Conservation (phyloP, 306 rosid genomes). For the Casuarina glauca region DNA sequence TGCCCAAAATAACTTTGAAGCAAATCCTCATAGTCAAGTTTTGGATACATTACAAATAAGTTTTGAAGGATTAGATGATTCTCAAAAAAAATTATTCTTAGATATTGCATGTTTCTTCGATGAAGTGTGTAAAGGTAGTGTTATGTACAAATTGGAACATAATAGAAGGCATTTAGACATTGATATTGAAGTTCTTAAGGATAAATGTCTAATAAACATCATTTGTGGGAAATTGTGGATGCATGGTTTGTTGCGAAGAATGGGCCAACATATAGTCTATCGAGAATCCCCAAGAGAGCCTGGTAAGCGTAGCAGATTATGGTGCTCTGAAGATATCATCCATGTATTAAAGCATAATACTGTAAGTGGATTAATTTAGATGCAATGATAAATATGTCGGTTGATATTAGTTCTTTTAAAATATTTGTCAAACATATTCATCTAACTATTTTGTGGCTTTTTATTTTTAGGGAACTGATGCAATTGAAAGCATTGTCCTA, state of each 20-base stretch:
- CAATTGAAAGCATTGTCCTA: neutral
- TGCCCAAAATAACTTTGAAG: too few relatives aligned
- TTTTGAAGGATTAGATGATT: neutral
- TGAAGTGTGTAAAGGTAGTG: neutral
- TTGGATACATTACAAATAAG: too few relatives aligned
- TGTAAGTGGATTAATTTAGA: neutral
- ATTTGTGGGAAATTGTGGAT: neutral
- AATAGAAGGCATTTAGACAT: neutral
- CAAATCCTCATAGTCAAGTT: too few relatives aligned
- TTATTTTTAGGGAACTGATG: neutral
- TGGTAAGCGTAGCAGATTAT: neutral
- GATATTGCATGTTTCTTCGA: neutral
- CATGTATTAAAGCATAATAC: neutral
- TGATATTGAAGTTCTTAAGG: neutral
- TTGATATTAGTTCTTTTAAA: too few relatives aligned
- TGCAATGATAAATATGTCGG: too few relatives aligned
- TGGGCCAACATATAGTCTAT: neutral
- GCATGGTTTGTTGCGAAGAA: neutral
- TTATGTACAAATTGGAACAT: neutral
- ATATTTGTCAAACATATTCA: neutral
- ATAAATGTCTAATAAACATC: neutral
- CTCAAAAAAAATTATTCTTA: neutral
- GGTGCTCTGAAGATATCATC: neutral
- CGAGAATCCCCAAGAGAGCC: neutral
- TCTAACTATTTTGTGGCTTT: too few relatives aligned